phyloP scores from a whole-genome alignment of 257 asterid genomes.

The Linderniella brevidens region DNA sequence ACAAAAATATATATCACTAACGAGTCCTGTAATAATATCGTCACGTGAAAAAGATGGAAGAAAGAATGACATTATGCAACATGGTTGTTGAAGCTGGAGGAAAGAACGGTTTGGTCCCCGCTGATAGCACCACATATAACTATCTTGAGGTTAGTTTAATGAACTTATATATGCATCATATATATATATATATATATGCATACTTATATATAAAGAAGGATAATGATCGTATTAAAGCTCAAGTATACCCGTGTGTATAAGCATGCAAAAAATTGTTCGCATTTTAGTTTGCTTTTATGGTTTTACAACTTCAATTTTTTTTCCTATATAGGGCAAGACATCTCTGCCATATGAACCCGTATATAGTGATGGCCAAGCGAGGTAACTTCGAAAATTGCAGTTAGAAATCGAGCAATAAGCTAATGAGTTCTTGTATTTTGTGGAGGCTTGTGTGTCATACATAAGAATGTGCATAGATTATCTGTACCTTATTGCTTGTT shows the following conservation, averaged over 20 bases:
- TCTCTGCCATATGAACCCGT: conserved; percentile 81
- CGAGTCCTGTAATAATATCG: conserved; percentile 4
- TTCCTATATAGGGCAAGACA: conserved; percentile 57
- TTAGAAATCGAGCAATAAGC: too few relatives aligned
- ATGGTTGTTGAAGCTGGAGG: conserved; percentile 99
- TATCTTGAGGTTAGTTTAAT: conserved; percentile 66
- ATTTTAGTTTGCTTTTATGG: too few relatives aligned
- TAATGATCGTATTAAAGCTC: too few relatives aligned
- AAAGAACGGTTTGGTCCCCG: conserved; percentile 86
- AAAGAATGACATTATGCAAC: conserved; percentile 97
- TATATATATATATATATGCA: too few relatives aligned
- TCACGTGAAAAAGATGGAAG: conserved; percentile 68
- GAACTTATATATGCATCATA: not conserved
- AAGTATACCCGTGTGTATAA: too few relatives aligned
- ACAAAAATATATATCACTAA: not conserved
- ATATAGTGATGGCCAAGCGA: conserved; percentile 79
- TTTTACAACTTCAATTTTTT: conserved; percentile 2
- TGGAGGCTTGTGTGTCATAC: too few relatives aligned
- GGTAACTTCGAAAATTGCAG: conserved; percentile 23
- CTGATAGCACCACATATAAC: conserved; percentile 74
- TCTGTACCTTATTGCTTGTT: too few relatives aligned
- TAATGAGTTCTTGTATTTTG: too few relatives aligned
- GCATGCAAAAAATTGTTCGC: too few relatives aligned
- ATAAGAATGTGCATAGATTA: too few relatives aligned
- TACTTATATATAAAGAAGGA: too few relatives aligned